Conservation (phyloP, 345 rosid genomes). For the Luvunga scandens region DNA sequence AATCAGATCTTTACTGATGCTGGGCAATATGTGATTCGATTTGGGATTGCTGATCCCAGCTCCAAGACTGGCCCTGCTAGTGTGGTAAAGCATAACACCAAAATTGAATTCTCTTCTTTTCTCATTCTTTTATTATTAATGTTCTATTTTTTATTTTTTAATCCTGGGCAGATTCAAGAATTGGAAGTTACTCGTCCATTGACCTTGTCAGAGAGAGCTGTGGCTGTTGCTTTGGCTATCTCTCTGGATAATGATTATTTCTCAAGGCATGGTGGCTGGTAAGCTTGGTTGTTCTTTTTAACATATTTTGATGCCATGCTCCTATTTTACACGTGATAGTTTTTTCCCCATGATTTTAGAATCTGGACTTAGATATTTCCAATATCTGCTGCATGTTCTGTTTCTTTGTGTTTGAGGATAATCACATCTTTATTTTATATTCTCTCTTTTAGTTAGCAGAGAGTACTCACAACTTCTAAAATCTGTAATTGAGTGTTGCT, state of each 20-base stretch:
- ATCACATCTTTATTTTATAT: too few species aligned
- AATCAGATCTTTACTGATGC: constrained; percentile 93
- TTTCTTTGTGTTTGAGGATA: background rate
- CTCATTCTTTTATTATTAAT: background rate
- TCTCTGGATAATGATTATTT: constrained; percentile 94
- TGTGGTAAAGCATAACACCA: constrained; percentile 35
- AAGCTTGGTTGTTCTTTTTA: constrained; percentile 19
- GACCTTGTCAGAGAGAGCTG: constrained; percentile 80
- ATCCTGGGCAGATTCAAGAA: constrained; percentile 61
- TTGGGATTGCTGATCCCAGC: constrained; percentile 69
- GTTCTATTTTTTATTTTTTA: background rate
- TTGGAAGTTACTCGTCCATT: constrained; percentile 67
- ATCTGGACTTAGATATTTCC: background rate
- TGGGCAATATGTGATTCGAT: constrained; percentile 92
- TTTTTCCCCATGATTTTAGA: background rate
- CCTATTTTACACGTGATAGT: background rate
- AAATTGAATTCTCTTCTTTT: background rate
- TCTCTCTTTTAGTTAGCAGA: background rate
- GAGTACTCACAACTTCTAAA: background rate
- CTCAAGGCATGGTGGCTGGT: constrained; percentile 95
- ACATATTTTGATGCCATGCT: background rate
- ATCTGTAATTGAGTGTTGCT: background rate
- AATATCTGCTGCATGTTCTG: background rate
- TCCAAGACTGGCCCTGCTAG: constrained; percentile 55
- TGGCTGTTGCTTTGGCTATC: constrained; percentile 80